Percentiles rank a stretch among this genome's conserved stretches.
phyloP scores from a whole-genome alignment of 225 moss, liverwort and hornwort genomes.

The Thuidium tamariscinum region DNA sequence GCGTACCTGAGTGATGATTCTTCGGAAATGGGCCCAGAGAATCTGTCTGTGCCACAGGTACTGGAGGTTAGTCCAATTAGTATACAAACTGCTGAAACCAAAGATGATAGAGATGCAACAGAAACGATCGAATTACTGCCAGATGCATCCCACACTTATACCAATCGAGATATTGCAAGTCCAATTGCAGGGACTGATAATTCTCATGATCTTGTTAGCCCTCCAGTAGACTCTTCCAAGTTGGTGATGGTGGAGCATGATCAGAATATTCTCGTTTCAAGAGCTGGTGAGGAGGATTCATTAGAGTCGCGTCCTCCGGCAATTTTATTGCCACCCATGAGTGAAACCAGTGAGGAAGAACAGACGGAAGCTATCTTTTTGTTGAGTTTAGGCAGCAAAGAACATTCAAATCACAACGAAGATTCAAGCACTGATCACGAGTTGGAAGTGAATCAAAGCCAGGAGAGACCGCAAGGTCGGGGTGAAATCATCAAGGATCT shows the following conservation, averaged over 20 bases:
- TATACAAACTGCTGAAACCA: not conserved
- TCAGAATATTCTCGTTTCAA: not conserved
- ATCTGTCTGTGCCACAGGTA: not conserved
- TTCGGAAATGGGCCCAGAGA: not conserved
- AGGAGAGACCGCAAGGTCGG: not conserved
- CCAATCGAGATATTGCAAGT: not conserved
- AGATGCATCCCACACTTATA: not conserved
- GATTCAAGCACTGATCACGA: not conserved
- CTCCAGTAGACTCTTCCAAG: not conserved
- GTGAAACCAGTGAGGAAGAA: conserved; percentile 11
- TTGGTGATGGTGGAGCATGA: not conserved
- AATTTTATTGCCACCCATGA: not conserved
- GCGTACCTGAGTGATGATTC: not conserved
- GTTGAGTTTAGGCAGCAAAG: not conserved
- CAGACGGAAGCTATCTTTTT: not conserved
- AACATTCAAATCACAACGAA: not conserved
- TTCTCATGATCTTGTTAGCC: not conserved
- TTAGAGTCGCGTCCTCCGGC: not conserved
- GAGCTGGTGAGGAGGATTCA: not conserved
- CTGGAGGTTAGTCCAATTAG: not conserved
- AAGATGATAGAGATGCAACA: not conserved
- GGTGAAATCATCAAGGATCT: not conserved
- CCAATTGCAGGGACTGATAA: not conserved
- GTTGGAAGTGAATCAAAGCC: not conserved
- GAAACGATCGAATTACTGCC: not conserved